Conservation (phyloP, 2,329 filamentous ascomycete genomes). For the Myriosclerotinia duriaeana region DNA sequence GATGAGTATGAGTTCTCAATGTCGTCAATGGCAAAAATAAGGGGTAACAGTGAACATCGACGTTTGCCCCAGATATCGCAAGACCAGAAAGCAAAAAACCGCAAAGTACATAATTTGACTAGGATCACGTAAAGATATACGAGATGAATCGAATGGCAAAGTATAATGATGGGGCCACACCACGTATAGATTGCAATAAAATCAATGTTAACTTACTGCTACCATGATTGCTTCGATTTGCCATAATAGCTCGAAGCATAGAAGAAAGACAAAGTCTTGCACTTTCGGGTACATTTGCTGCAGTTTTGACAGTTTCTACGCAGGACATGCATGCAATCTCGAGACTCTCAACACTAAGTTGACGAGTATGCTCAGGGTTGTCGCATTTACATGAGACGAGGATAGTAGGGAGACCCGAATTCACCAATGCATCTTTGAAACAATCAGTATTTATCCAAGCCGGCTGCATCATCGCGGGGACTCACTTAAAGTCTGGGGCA, state of each 20-base stretch:
- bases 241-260: conserved; percentile 70
- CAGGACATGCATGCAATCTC: conserved; percentile 67
- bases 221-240: conserved; percentile 47
- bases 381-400: conserved; percentile 92
- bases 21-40: background rate
- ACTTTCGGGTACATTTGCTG: conserved; percentile 66
- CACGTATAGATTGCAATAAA: conserved; percentile 16
- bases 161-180: conserved; percentile 22
- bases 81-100: background rate
- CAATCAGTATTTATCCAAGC: conserved; percentile 20
- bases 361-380: conserved; percentile 64
- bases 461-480: conserved; percentile 34
- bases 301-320: conserved; percentile 72
- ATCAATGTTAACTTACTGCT: conserved; percentile 57
- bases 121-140: background rate
- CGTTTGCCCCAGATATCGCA: background rate
- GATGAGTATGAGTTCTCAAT: background rate
- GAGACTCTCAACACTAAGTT: conserved; percentile 68
- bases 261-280: conserved; percentile 74
- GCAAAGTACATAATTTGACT: conserved; percentile 9
- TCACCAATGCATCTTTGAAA: conserved; percentile 70
- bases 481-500: conserved; percentile 79
- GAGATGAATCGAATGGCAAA: conserved; percentile 10
- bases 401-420: conserved; percentile 71
- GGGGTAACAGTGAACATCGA: background rate